Conservation (phyloP, 1,284 basidiomycete genomes). For the Sanghuangporus sanghuang region DNA sequence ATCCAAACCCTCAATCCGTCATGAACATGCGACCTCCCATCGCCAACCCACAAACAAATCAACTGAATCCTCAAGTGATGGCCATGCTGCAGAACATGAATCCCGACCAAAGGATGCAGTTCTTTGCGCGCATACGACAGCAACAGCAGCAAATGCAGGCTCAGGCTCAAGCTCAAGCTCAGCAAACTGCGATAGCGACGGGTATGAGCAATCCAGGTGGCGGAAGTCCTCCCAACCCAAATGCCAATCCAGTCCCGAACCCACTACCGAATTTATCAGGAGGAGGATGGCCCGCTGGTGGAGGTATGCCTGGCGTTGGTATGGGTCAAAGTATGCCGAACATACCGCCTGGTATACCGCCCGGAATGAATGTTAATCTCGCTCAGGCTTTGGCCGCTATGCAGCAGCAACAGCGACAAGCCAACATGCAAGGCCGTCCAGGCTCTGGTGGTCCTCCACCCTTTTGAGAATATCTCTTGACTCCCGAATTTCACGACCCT, state of each 20-base stretch:
- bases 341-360: neutral
- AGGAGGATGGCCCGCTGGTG: neutral
- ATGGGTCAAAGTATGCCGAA: slow-evolving; percentile 11
- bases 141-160: neutral
- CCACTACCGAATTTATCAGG: neutral
- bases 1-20: neutral
- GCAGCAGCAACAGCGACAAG: slow-evolving; percentile 18
- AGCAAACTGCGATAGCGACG: neutral
- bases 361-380: slow-evolving; percentile 14
- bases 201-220: neutral
- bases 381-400: slow-evolving; percentile 2
- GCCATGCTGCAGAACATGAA: neutral
- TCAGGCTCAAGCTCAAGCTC: neutral
- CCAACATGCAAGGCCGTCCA: slow-evolving; percentile 6
- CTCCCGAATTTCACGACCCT: neutral
- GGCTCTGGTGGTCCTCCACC: neutral
- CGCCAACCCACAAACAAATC: too few species aligned
- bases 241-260: neutral
- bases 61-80: neutral
- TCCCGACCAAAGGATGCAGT: neutral
- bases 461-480: neutral
- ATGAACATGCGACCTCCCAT: too few species aligned
- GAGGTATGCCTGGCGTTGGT: neutral
- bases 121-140: neutral
- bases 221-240: neutral